Percentiles rank a stretch among this genome's conserved stretches.
Evolutionary conservation across 2,329 filamentous ascomycete genomes (phyloP).

Genomic region (Rutstroemia sp.): DNA sequence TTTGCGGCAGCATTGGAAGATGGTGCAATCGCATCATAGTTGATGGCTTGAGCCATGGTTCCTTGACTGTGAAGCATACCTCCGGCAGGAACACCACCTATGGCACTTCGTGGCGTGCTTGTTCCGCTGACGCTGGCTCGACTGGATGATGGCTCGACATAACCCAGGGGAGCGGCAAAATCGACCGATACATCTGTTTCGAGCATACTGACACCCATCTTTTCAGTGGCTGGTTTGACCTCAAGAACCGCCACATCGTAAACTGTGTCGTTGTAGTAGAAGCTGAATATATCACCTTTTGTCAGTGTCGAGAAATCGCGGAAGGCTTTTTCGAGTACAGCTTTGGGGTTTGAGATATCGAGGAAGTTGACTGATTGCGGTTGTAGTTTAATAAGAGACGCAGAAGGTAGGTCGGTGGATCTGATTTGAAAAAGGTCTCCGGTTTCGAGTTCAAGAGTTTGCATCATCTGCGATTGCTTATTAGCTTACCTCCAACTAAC

Average conservation of each 20-base stretch:
- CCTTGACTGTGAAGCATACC: conserved; percentile 77
- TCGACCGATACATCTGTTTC: conserved; percentile 97
- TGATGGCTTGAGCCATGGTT: conserved; percentile 96
- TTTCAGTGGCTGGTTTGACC: conserved; percentile 76
- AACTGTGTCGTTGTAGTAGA: conserved; percentile 89
- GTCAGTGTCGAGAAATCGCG: conserved; percentile 92
- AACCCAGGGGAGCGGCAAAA: conserved; percentile 89
- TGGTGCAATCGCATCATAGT: conserved; percentile 85
- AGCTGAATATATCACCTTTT: conserved; percentile 91
- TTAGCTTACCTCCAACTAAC: neutral
- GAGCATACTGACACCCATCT: conserved; percentile 85
- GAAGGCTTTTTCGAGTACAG: conserved; percentile 93
- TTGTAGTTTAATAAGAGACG: conserved; percentile 91
- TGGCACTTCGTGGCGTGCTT: conserved; percentile 68
- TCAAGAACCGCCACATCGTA: conserved; percentile 93
- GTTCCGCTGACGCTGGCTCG: conserved; percentile 56
- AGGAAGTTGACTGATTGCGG: conserved; percentile 90
- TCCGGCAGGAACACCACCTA: conserved; percentile 57
- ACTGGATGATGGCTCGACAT: conserved; percentile 72
- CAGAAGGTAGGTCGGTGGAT: conserved; percentile 84
- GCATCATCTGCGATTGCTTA: conserved; percentile 66
- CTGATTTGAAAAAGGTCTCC: conserved; percentile 94
- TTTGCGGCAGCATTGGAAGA: conserved; percentile 58
- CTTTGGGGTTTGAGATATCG: conserved; percentile 94
- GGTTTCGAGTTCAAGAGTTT: conserved; percentile 79